phyloP scores from a whole-genome alignment of 768 basidiomycete genomes.

The Rhizopogon rudus region DNA sequence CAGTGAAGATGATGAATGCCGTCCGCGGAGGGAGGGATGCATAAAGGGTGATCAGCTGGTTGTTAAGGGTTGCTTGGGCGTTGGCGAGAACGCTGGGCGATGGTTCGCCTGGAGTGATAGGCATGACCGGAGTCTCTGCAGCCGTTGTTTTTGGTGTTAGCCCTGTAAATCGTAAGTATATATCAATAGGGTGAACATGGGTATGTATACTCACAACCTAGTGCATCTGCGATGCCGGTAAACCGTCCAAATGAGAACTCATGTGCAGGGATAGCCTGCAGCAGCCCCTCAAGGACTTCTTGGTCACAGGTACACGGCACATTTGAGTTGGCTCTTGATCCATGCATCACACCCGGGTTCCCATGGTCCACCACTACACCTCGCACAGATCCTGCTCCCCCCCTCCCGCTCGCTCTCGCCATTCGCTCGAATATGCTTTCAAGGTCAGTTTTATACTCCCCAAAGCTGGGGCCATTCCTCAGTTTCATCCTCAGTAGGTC shows the following conservation, averaged over 20 bases:
- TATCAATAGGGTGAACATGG: not conserved
- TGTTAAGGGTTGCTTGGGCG: slow-evolving; percentile 51
- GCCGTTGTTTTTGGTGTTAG: slow-evolving; percentile 48
- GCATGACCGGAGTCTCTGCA: slow-evolving; percentile 26
- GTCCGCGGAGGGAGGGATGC: slow-evolving; percentile 70
- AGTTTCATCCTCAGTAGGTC: slow-evolving; percentile 84
- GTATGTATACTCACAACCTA: slow-evolving; percentile 63
- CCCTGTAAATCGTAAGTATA: slow-evolving; percentile 37
- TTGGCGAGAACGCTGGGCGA: slow-evolving; percentile 29
- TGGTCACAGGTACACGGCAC: slow-evolving; percentile 73
- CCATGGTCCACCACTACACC: slow-evolving; percentile 83
- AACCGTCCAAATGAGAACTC: slow-evolving; percentile 84
- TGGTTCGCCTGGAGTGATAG: slow-evolving; percentile 24
- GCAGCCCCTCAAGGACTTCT: slow-evolving; percentile 69
- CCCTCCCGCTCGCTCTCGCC: slow-evolving; percentile 44
- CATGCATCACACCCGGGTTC: slow-evolving; percentile 80
- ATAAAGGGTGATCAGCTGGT: slow-evolving; percentile 58
- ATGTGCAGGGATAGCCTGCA: slow-evolving; percentile 56
- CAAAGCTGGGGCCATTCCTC: slow-evolving; percentile 71
- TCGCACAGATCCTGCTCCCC: slow-evolving; percentile 38
- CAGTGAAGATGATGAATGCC: slow-evolving; percentile 81
- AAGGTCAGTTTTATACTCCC: slow-evolving; percentile 78
- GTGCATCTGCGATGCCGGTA: slow-evolving; percentile 70
- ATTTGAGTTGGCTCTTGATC: slow-evolving; percentile 73
- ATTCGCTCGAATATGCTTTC: slow-evolving; percentile 90